Percentiles rank a stretch among this genome's conserved stretches.
phyloP scores from a whole-genome alignment of 345 rosid species.

The thale cress (Arabidopsis thaliana) region DNA sequence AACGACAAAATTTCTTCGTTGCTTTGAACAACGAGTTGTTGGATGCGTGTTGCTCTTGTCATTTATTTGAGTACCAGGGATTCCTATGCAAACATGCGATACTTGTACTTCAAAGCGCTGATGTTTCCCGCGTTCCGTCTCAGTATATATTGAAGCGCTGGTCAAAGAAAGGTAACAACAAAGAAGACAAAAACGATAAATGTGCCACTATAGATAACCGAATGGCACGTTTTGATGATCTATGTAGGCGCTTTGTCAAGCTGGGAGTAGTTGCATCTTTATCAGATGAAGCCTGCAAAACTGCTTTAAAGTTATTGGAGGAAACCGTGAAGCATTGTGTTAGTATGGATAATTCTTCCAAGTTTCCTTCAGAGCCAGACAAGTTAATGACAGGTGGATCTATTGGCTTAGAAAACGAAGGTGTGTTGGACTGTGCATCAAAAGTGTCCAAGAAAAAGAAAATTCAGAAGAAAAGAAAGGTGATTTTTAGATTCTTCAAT shows the following conservation, averaged over 20 bases:
- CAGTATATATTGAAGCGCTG: conserved; percentile 52
- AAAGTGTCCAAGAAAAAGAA: conserved; percentile 57
- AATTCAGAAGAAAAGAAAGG: conserved; percentile 63
- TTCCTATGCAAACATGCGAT: conserved; percentile 57
- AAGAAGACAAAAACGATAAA: conserved; percentile 34
- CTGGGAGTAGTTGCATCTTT: conserved; percentile 56
- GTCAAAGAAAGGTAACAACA: conserved; percentile 47
- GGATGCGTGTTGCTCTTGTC: conserved; percentile 54
- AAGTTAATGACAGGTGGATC: conserved; percentile 43
- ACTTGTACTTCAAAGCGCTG: conserved; percentile 54
- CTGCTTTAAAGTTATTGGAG: conserved; percentile 47
- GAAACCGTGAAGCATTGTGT: conserved; percentile 49
- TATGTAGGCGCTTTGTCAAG: conserved; percentile 49
- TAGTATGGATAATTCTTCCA: conserved; percentile 42
- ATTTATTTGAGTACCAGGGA: conserved; percentile 53
- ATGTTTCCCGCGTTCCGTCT: conserved; percentile 51
- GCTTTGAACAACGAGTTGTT: conserved; percentile 45
- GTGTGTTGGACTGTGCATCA: conserved; percentile 33
- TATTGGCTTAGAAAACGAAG: conserved; percentile 40
- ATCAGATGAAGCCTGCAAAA: conserved; percentile 55
- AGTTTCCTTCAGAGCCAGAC: conserved; percentile 44
- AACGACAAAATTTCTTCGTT: conserved; percentile 49
- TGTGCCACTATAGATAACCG: conserved; percentile 39
- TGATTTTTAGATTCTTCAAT: conserved; percentile 34
- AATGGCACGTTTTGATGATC: conserved; percentile 51